phyloP scores from a whole-genome alignment of 306 rosid genomes.

The Potentilla sterilis region DNA sequence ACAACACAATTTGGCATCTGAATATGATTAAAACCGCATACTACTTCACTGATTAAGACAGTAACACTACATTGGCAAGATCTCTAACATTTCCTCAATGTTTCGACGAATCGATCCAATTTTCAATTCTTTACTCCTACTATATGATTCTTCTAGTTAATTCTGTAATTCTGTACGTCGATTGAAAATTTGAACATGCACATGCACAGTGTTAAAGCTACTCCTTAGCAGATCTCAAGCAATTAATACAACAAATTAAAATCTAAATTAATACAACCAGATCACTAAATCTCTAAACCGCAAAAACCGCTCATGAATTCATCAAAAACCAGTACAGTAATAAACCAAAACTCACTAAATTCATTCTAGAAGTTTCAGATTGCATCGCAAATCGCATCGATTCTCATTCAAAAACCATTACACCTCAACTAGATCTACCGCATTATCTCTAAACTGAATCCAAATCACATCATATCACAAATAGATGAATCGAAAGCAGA shows the following conservation, averaged over 20 bases:
- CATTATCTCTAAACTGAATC: constrained; percentile 2
- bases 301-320: background rate
- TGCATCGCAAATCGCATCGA: background rate
- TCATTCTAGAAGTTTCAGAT: background rate
- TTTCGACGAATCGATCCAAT: background rate
- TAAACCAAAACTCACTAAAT: background rate
- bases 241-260: background rate
- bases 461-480: background rate
- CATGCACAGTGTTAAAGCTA: background rate
- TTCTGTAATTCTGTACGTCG: background rate
- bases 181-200: background rate
- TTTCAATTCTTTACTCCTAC: background rate
- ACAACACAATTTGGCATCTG: background rate
- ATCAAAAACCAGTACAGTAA: background rate
- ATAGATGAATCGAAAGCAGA: constrained; percentile 28
- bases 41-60: no score
- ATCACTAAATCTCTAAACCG: background rate
- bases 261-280: background rate
- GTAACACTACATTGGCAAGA: background rate
- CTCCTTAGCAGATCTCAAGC: background rate
- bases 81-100: background rate
- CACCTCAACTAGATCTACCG: constrained; percentile 33
- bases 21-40: background rate
- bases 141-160: background rate
- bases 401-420: background rate